phyloP scores from a whole-genome alignment of 257 asterid species.

The Ophiorrhiza pumila region DNA sequence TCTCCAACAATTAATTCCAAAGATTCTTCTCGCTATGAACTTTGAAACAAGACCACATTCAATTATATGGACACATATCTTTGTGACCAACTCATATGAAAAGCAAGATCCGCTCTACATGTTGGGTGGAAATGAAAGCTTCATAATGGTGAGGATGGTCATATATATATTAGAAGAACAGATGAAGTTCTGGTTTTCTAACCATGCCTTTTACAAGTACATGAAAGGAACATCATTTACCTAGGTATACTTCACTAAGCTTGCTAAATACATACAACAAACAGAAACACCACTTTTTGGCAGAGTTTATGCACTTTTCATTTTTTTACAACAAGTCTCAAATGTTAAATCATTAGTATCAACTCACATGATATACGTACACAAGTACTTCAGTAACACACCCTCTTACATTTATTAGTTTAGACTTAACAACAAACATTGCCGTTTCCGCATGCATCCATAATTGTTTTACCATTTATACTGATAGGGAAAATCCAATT shows the following conservation, averaged over 20 bases:
- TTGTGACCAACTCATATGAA: background rate
- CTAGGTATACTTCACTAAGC: background rate
- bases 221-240: background rate
- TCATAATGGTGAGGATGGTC: background rate
- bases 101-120: too few relatives aligned
- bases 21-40: background rate
- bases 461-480: background rate
- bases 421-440: background rate
- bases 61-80: too few relatives aligned
- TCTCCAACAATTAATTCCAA: background rate
- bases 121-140: background rate
- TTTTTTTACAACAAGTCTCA: background rate
- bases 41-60: background rate
- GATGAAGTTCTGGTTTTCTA: slow-evolving; percentile 2
- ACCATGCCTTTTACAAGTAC: background rate
- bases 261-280: background rate
- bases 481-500: background rate
- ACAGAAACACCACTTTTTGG: background rate
- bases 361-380: background rate
- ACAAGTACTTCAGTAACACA: background rate
- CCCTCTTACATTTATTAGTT: background rate
- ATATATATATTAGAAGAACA: background rate
- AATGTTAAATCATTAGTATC: background rate
- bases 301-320: background rate
- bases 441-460: background rate